Percentiles rank a stretch among this genome's conserved stretches.
These are phyloP conservation scores for Cytidiella melzeri DNA, from an alignment of 768 basidiomycete species.

Conservation along the genomic window DNA sequence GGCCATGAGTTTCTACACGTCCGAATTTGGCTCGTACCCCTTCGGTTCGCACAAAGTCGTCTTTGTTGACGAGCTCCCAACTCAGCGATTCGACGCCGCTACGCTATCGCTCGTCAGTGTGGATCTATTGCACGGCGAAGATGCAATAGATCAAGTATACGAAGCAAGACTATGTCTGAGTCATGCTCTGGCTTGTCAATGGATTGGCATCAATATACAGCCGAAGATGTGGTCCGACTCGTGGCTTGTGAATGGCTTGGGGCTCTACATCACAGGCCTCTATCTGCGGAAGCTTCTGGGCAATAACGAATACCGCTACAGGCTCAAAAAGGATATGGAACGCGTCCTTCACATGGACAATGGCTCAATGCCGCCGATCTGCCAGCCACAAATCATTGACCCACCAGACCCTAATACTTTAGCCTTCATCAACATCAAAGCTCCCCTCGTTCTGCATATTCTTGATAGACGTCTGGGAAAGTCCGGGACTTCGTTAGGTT, in stretches of 20 bases:
- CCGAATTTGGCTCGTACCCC: conserved; percentile 93
- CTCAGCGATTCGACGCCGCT: conserved; percentile 78
- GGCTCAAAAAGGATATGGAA: conserved; percentile 94
- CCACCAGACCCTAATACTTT: conserved; percentile 77
- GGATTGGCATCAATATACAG: conserved; percentile 95
- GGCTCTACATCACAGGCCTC: conserved; percentile 83
- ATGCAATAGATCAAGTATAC: conserved; percentile 88
- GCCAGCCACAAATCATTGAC: conserved; percentile 79
- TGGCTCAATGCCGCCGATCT: conserved; percentile 87
- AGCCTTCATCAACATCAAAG: conserved; percentile 91
- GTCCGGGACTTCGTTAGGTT: conserved; percentile 89
- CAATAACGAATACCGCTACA: conserved; percentile 94
- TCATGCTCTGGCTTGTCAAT: conserved; percentile 91
- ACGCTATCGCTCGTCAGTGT: conserved; percentile 73
- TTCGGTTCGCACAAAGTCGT: conserved; percentile 92
- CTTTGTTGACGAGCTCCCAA: conserved; percentile 85
- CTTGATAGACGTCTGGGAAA: conserved; percentile 91
- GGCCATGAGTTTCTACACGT: conserved; percentile 89
- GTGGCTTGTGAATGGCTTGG: conserved; percentile 95
- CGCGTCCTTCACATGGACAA: conserved; percentile 84
- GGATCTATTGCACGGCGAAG: conserved; percentile 81
- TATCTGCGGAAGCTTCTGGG: conserved; percentile 86
- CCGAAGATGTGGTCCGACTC: conserved; percentile 90
- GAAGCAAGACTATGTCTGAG: conserved; percentile 83
- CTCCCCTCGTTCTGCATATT: conserved; percentile 94